These are phyloP conservation scores for Gossypium armourianum DNA, from an alignment of 441 rosid genomes.

Conservation along the genomic window DNA sequence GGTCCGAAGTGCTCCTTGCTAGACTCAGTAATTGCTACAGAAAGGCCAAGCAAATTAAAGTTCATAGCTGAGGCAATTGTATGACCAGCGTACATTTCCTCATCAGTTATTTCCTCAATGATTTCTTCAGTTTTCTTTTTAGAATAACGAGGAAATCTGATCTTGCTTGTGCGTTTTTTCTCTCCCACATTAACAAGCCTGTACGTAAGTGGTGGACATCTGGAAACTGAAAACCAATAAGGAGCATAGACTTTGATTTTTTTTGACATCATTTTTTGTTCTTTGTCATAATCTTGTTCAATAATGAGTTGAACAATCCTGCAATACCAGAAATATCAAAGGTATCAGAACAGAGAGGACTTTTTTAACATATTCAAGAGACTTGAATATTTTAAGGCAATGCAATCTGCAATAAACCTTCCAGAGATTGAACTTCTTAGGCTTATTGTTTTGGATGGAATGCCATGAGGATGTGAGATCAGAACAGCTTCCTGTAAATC, in stretches of 20 bases:
- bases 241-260: slow-evolving; percentile 74
- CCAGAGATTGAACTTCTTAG: slow-evolving; percentile 80
- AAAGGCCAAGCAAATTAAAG: slow-evolving; percentile 58
- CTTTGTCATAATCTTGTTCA: slow-evolving; percentile 71
- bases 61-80: slow-evolving; percentile 88
- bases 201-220: slow-evolving; percentile 74
- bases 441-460: slow-evolving; percentile 66
- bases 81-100: slow-evolving; percentile 67
- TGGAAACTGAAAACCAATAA: slow-evolving; percentile 72
- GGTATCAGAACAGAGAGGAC: slow-evolving; percentile 21
- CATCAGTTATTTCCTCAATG: slow-evolving; percentile 59
- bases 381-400: background rate
- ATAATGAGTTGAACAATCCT: slow-evolving; percentile 77
- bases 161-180: slow-evolving; percentile 40
- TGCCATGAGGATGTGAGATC: slow-evolving; percentile 64
- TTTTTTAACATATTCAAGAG: background rate
- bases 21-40: slow-evolving; percentile 51
- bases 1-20: slow-evolving; percentile 58
- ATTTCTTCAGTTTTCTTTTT: slow-evolving; percentile 34
- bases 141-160: slow-evolving; percentile 44
- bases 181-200: slow-evolving; percentile 47
- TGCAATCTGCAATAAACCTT: slow-evolving; percentile 43
- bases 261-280: slow-evolving; percentile 44
- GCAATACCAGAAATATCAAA: slow-evolving; percentile 23
- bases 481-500: slow-evolving; percentile 69